phyloP scores from a whole-genome alignment of 148 eudicot genomes.

The Dianthus caryophyllus region DNA sequence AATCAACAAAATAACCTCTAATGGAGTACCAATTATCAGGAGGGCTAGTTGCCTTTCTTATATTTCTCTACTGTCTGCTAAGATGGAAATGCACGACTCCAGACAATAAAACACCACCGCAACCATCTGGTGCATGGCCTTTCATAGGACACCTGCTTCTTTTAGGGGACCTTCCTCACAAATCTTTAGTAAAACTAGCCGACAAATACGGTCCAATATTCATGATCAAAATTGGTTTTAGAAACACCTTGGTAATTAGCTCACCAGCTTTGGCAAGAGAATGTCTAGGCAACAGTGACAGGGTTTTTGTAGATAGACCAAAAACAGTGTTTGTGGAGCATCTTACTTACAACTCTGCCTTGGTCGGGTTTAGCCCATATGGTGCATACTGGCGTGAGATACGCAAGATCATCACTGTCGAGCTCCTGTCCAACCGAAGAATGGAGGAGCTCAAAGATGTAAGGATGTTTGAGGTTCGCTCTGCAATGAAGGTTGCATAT shows the following conservation, averaged over 20 bases:
- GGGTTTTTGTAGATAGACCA: conserved; percentile 28
- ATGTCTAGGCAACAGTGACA: conserved; percentile 37
- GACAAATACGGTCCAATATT: conserved; percentile 36
- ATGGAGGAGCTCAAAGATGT: conserved; percentile 27
- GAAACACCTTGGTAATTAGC: conserved; percentile 29
- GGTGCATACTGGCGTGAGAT: conserved; percentile 41
- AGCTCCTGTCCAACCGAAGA: conserved; percentile 31
- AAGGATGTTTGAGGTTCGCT: conserved; percentile 19
- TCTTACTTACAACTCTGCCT: conserved; percentile 31
- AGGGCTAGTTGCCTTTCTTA: neutral
- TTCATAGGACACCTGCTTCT: conserved; percentile 40
- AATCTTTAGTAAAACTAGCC: conserved; percentile 36
- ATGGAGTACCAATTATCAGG: conserved; percentile 5
- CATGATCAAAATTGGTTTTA: conserved; percentile 29
- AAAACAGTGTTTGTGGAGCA: conserved; percentile 15
- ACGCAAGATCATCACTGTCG: conserved; percentile 27
- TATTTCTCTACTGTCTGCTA: neutral
- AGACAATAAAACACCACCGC: conserved; percentile 18
- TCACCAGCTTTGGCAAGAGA: conserved; percentile 33
- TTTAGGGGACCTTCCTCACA: conserved; percentile 21
- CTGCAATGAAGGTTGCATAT: conserved; percentile 19
- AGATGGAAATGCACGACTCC: conserved; percentile 6
- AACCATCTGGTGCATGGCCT: conserved; percentile 43
- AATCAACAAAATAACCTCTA: neutral
- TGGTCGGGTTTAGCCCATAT: conserved; percentile 28